Evolutionary conservation across 768 basidiomycete genomes (phyloP).

Genomic region (Rossbeevera mucosa): DNA sequence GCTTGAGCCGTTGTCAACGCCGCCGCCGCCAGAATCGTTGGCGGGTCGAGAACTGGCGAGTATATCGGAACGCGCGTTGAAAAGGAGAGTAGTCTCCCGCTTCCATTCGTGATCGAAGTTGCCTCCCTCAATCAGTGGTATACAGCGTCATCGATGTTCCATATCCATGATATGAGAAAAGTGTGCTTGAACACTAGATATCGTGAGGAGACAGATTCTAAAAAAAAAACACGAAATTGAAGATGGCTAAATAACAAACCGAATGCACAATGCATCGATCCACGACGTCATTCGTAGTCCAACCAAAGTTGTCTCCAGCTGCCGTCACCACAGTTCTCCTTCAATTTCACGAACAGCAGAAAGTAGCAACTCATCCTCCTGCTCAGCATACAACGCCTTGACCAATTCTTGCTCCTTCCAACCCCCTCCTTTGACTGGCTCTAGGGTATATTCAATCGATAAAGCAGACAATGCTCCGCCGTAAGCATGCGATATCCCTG

Average conservation of each 20-base stretch:
- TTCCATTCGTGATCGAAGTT: neutral
- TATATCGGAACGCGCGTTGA: too few relatives aligned
- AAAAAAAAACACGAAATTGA: slow-evolving; percentile 1
- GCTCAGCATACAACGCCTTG: slow-evolving; percentile 33
- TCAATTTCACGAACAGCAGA: slow-evolving; percentile 24
- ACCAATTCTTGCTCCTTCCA: slow-evolving; percentile 36
- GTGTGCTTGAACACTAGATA: too few relatives aligned
- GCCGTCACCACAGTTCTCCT: slow-evolving; percentile 19
- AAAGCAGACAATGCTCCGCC: slow-evolving; percentile 90
- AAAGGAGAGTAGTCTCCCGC: neutral
- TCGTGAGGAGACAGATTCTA: too few relatives aligned
- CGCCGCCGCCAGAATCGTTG: too few relatives aligned
- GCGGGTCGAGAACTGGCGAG: too few relatives aligned
- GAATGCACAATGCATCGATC: slow-evolving; percentile 3
- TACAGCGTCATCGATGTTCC: too few relatives aligned
- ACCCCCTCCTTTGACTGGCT: slow-evolving; percentile 44
- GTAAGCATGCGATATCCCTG: slow-evolving; percentile 93
- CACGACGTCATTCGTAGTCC: slow-evolving; percentile 15
- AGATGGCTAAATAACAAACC: slow-evolving; percentile 21
- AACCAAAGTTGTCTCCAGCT: neutral
- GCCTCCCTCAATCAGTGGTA: too few relatives aligned
- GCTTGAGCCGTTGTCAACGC: too few relatives aligned
- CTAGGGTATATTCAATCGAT: slow-evolving; percentile 79
- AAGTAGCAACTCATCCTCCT: slow-evolving; percentile 28
- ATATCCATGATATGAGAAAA: neutral